Base-by-base conservation (phyloP, 202 grass and related monocot genomes). In the Cymbopogon flexuosus region DNA sequence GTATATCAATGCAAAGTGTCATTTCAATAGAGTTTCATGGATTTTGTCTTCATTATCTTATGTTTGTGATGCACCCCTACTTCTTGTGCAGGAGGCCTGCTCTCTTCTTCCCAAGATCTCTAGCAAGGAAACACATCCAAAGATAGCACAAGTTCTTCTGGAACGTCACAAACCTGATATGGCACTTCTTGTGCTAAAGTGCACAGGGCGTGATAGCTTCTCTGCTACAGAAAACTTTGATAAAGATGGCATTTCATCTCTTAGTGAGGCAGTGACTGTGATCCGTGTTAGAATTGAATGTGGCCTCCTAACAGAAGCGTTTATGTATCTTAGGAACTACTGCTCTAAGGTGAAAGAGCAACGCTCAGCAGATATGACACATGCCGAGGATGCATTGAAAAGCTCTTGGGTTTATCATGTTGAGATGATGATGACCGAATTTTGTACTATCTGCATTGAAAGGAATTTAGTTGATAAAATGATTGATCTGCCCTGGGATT, bases 401-500 rank as follows among this genome's bases (percentile, higher is more conserved):
- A 87, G 71, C 11, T 86, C 77, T 81, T 90, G 88, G 87, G 58
- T 81, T 31, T 84, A 95, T 54, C 86, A 91, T 61, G 70, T 93
- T 75, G 90, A 98, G 69, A 68, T 89, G 46, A 82, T 98, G 81
- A 79, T 85, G 70, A 84, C 79, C 37, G 95, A 98, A 68, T 91
- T 98, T 69, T 98, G 90, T 79, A 69, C 66, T 70, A 88, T 93
- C 61, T 94, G 95, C 75, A 84, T 91, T 49, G 85, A 89, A 41
- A 90, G 88, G 69, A 92, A 89, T 46, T 54, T 89, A 61, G 86
- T 84, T 73, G 89, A 94, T 84, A 87, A 85, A 90, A 89, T 97
- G 81, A 97, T 97, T 76, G 91, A 97, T 72, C 82, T 97, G 72
- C 92, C 94, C 63, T 97, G 94, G 94, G 87, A 94, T 80, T 87